Conservation (phyloP, 176 grass and related monocot species). For the Rhynchospora breviuscula region DNA sequence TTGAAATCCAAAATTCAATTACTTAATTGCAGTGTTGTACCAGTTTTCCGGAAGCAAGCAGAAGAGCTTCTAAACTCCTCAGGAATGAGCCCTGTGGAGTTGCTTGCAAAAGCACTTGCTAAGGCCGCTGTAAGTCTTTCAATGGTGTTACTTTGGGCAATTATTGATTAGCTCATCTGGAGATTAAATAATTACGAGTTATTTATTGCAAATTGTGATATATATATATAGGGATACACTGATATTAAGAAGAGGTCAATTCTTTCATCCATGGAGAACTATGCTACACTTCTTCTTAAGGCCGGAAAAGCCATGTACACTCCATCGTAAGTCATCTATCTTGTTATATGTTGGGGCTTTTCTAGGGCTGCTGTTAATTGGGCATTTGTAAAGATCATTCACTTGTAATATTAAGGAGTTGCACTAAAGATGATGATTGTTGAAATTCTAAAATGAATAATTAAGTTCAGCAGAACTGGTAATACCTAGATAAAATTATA, state of each 20-base stretch:
- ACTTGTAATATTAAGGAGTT: neutral
- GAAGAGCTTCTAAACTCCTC: constrained; percentile 71
- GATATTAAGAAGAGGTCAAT: constrained; percentile 97
- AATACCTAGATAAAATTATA: neutral
- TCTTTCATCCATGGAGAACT: constrained; percentile 80
- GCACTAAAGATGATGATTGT: neutral
- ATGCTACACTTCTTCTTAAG: constrained; percentile 72
- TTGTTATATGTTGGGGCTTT: neutral
- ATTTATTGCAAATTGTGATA: constrained; percentile 9
- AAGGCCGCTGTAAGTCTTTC: constrained; percentile 74
- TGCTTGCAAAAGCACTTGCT: constrained; percentile 90
- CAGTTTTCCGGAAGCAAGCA: constrained; percentile 86
- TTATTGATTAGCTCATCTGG: neutral
- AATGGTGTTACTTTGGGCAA: neutral
- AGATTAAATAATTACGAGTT: neutral
- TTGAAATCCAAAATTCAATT: neutral
- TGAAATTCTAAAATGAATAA: neutral
- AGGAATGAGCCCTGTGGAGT: constrained; percentile 51
- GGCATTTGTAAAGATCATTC: neutral
- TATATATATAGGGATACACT: constrained; percentile 55
- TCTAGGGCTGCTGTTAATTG: neutral
- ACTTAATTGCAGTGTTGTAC: constrained; percentile 72
- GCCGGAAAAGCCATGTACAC: constrained; percentile 63
- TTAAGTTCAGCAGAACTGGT: neutral
- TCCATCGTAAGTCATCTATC: constrained; percentile 44